Base-by-base conservation (phyloP, 495 filamentous ascomycete genomes). In the Hypoxylon trugodes region DNA sequence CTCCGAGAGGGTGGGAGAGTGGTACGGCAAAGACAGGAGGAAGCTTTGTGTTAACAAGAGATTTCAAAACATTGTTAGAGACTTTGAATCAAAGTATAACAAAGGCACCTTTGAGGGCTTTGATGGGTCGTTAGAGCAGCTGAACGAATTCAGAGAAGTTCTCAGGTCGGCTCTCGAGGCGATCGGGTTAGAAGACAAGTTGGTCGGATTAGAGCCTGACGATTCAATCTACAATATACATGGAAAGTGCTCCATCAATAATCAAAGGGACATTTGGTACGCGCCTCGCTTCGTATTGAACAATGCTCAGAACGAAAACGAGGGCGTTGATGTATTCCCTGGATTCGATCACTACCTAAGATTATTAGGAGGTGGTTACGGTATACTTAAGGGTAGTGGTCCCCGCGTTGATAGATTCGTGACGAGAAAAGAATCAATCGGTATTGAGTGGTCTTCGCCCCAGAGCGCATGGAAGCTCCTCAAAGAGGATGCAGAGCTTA, bases 391-490 rank as follows among this genome's bases (percentile, higher is more conserved):
- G n/a, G n/a, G n/a, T n/a, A n/a, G n/a, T n/a, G n/a, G n/a, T n/a
- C n/a, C n/a, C n/a, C n/a, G n/a, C n/a, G n/a, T n/a, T n/a, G n/a
- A n/a, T 10, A 28, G 24, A 28, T 15, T 22, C 1, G 8, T 6
- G 15, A n/a, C 28, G 12, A 4, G 28, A n/a, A 45, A 45, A 22
- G 38, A 13, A 22, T 7, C 4, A 0, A 33, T 36, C 7, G 21
- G 26, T 5, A 10, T 54, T 25, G 2, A 2, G 3, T 59, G 25
- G 36, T 45, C 37, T 43, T 37, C 15, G 5, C 28, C 42, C 2
- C 42, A 15, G 4, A 18, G 8, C 12, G 30, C 33, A 26, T 66
- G 62, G 62, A 10, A 7, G 6, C n/a, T 5, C 0, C 35, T 59
- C 2, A 15, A 3, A 13, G 8, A 37, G 3, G 35, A 45, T 32